Evolutionary conservation across 805 yeast genomes (phyloP).

Genomic region (Yamadazyma akitaensis): DNA sequence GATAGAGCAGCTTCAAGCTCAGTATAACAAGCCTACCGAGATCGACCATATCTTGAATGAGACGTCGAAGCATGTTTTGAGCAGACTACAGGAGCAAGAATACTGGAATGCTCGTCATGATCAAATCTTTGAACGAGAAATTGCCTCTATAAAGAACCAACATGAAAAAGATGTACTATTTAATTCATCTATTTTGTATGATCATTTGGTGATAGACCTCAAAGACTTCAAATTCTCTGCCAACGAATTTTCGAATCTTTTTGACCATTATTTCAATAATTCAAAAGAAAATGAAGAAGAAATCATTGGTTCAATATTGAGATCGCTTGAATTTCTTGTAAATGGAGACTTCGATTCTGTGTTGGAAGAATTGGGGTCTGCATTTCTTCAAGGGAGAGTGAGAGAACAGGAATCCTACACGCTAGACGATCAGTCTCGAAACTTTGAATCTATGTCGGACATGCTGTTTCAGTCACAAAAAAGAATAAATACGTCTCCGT

Average conservation of each 20-base stretch:
- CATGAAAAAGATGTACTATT: conserved; percentile 54
- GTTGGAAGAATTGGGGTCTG: conserved; percentile 27
- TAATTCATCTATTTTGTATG: conserved; percentile 54
- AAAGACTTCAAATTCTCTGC: conserved; percentile 9
- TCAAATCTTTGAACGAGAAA: conserved; percentile 35
- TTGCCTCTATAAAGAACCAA: conserved; percentile 43
- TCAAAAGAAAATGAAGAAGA: conserved; percentile 4
- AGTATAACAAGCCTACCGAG: conserved; percentile 48
- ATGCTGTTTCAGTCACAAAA: conserved; percentile 1
- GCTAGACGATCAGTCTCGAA: not conserved
- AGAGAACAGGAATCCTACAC: conserved; percentile 11
- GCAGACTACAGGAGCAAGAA: conserved; percentile 49
- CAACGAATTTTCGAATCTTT: not conserved
- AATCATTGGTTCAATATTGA: not conserved
- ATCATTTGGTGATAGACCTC: conserved; percentile 37
- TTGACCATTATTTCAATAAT: conserved; percentile 1
- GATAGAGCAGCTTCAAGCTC: conserved; percentile 49
- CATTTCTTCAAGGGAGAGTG: conserved; percentile 24
- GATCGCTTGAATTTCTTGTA: conserved; percentile 18
- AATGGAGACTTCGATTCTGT: conserved; percentile 36
- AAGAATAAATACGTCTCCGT: conserved; percentile 12
- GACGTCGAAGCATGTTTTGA: conserved; percentile 44
- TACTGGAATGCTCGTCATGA: conserved; percentile 53
- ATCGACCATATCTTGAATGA: conserved; percentile 49
- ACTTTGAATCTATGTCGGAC: not conserved